These are phyloP conservation scores for Dentiscutata heterogama DNA, from an alignment of 371 early-diverging fungal genomes.

Conservation along the genomic window DNA sequence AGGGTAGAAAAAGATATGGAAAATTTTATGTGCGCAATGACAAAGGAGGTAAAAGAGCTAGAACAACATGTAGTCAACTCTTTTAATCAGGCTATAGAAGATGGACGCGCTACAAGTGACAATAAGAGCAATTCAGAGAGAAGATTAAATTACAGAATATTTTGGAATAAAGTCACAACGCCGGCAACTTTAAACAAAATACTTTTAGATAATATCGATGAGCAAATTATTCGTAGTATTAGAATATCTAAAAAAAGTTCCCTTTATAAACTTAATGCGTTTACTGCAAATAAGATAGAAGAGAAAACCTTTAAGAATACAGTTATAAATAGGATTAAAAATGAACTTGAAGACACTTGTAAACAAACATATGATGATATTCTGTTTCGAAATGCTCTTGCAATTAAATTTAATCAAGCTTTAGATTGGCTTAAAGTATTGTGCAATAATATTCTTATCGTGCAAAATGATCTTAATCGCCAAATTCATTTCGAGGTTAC, in stretches of 20 bases:
- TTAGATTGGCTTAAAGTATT: neutral
- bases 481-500: neutral
- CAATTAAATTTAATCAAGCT: neutral
- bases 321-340: neutral
- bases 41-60: neutral
- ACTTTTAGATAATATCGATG: neutral
- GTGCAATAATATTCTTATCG: neutral
- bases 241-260: too few species aligned
- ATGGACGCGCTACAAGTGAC: neutral
- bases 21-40: neutral
- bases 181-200: neutral
- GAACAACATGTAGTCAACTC: neutral
- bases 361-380: neutral
- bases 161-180: neutral
- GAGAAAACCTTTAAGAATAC: neutral
- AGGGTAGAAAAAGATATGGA: neutral
- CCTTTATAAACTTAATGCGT: neutral
- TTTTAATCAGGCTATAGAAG: constrained; percentile 12
- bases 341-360: neutral
- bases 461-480: too few species aligned
- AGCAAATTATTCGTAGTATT: neutral
- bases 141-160: neutral
- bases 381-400: neutral
- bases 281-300: neutral
- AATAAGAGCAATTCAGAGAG: neutral